These are phyloP conservation scores for Stagonosporopsis cucurbitacearum DNA, from an alignment of 2,329 filamentous ascomycete genomes.

Conservation along the genomic window DNA sequence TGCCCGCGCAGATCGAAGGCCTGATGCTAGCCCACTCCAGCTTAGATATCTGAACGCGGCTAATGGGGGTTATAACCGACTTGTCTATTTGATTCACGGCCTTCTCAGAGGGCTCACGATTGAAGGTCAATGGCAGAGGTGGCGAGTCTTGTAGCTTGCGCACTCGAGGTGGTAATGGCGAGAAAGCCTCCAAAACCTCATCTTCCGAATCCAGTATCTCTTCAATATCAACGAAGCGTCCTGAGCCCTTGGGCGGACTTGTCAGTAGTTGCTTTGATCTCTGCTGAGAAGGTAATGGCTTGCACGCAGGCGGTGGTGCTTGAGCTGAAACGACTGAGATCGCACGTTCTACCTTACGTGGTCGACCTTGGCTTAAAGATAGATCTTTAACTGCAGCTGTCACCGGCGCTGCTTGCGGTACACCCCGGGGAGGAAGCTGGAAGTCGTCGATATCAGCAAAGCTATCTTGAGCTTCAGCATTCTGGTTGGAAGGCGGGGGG, in stretches of 20 bases:
- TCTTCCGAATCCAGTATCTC: slow-evolving; percentile 51
- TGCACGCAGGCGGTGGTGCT: slow-evolving; percentile 10
- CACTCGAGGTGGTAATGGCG: slow-evolving; percentile 45
- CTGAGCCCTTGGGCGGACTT: slow-evolving; percentile 26
- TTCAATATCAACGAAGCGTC: slow-evolving; percentile 44
- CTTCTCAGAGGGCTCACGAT: neutral
- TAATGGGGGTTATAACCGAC: slow-evolving; percentile 12
- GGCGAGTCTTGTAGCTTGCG: slow-evolving; percentile 23
- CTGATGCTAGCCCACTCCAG: slow-evolving; percentile 45
- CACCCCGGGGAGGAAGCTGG: slow-evolving; percentile 22
- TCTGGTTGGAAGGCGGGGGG: slow-evolving; percentile 38
- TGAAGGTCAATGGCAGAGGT: slow-evolving; percentile 24
- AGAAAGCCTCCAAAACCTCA: slow-evolving; percentile 36
- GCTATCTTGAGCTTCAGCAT: slow-evolving; percentile 26
- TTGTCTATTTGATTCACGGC: neutral
- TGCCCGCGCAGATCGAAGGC: slow-evolving; percentile 52
- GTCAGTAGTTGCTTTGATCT: neutral
- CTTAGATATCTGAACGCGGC: slow-evolving; percentile 22
- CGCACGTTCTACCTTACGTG: slow-evolving; percentile 25
- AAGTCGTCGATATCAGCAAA: slow-evolving; percentile 40
- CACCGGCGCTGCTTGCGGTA: slow-evolving; percentile 8
- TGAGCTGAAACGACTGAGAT: slow-evolving; percentile 11
- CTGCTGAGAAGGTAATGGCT: slow-evolving; percentile 1
- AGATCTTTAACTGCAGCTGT: slow-evolving; percentile 3
- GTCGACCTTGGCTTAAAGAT: slow-evolving; percentile 31